These are phyloP conservation scores for Anaeramoeba flamelloides DNA, from an alignment of 78 protist species.

Conservation along the genomic window DNA sequence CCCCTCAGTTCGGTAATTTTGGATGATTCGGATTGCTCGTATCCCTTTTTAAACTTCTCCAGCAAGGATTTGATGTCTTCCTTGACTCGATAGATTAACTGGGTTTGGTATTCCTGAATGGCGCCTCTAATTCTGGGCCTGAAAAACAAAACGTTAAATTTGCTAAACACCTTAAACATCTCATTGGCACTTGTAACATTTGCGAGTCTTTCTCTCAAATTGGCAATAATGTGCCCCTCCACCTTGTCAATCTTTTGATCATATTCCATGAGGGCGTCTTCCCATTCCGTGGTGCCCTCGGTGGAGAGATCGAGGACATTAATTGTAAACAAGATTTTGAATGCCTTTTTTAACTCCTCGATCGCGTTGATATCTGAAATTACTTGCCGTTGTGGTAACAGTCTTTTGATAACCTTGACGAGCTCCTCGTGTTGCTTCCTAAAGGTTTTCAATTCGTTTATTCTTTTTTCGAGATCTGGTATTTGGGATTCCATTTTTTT, in stretches of 20 bases:
- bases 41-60: constrained; percentile 47
- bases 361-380: constrained; percentile 22
- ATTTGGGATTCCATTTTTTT: too few relatives aligned
- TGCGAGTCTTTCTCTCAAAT: constrained; percentile 56
- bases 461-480: neutral
- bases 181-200: constrained; percentile 59
- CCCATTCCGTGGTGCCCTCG: constrained; percentile 30
- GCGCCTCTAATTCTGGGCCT: constrained; percentile 56
- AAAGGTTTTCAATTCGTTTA: constrained; percentile 26
- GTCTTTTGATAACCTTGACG: constrained; percentile 23
- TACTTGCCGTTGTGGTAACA: constrained; percentile 8
- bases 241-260: constrained; percentile 50
- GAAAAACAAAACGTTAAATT: constrained; percentile 53
- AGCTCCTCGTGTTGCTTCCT: constrained; percentile 49
- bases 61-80: constrained; percentile 63
- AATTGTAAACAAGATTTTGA: neutral
- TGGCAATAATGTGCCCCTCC: constrained; percentile 50
- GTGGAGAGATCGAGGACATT: neutral
- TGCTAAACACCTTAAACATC: constrained; percentile 68
- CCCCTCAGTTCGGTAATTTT: constrained; percentile 53
- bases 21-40: constrained; percentile 42
- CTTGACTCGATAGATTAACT: constrained; percentile 54
- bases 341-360: constrained; percentile 22
- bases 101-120: constrained; percentile 57
- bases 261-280: constrained; percentile 30